Evolutionary conservation across 306 rosid species (phyloP).

Genomic region (Astragalus membranaceus): DNA sequence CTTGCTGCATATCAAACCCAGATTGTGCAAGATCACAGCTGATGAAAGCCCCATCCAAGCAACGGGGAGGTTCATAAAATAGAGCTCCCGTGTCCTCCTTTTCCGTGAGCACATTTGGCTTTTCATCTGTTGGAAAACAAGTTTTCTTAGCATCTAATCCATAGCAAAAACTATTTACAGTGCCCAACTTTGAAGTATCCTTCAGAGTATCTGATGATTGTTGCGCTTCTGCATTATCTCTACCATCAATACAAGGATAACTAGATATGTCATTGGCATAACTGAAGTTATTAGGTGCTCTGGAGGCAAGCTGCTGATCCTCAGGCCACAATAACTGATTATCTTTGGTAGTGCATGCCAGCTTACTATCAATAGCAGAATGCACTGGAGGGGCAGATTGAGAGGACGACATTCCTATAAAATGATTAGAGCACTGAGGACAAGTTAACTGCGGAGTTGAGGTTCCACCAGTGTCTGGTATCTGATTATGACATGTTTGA

Average conservation of each 20-base stretch:
- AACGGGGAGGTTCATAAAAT: constrained; percentile 94
- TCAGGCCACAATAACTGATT: constrained; percentile 41
- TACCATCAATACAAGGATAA: constrained; percentile 40
- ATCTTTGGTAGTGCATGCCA: constrained; percentile 26
- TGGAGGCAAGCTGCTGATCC: constrained; percentile 47
- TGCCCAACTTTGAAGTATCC: constrained; percentile 49
- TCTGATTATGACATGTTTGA: constrained; percentile 32
- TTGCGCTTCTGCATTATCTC: constrained; percentile 31
- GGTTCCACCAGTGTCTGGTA: constrained; percentile 37
- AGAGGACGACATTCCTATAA: constrained; percentile 36
- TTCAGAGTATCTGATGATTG: constrained; percentile 34
- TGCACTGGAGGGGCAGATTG: constrained; percentile 24
- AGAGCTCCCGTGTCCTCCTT: constrained; percentile 62
- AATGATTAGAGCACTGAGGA: constrained; percentile 34
- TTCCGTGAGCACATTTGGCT: constrained; percentile 29
- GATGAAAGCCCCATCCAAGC: constrained; percentile 84
- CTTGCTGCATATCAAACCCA: constrained; percentile 85
- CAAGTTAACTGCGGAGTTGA: constrained; percentile 29
- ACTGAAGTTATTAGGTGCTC: constrained; percentile 39
- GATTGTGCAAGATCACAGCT: constrained; percentile 91
- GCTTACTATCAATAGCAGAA: constrained; percentile 47
- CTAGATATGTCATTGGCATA: constrained; percentile 46
- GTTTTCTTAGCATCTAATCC: constrained; percentile 35
- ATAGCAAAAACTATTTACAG: constrained; percentile 48
- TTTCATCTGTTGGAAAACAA: constrained; percentile 33